Evolutionary conservation across 2,329 filamentous ascomycete species (phyloP).

Genomic region (Aureobasidium sp.): DNA sequence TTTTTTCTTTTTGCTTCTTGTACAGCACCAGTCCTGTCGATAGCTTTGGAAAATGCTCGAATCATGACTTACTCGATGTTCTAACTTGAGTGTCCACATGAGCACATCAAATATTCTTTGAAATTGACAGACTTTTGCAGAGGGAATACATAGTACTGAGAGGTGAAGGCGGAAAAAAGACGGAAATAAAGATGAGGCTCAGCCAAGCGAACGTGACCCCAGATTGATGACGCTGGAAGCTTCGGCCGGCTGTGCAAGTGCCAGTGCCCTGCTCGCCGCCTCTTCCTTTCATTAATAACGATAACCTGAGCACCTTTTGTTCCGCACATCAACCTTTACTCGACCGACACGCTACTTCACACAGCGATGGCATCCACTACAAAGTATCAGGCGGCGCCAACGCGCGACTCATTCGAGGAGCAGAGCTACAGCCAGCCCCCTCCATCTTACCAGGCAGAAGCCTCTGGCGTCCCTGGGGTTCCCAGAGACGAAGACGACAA

Average conservation of each 20-base stretch:
- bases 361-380: constrained; percentile 61
- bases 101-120: too few relatives aligned
- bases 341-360: neutral
- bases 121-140: too few relatives aligned
- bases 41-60: too few relatives aligned
- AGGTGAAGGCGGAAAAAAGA: neutral
- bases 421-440: constrained; percentile 65
- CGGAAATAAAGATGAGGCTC: neutral
- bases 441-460: constrained; percentile 66
- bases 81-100: too few relatives aligned
- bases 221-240: constrained; percentile 10
- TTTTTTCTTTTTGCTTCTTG: too few relatives aligned
- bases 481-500: constrained; percentile 74
- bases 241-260: constrained; percentile 1
- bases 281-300: neutral
- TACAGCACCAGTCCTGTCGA: too few relatives aligned
- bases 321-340: neutral
- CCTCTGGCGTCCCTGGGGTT: constrained; percentile 54
- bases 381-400: constrained; percentile 76
- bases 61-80: too few relatives aligned
- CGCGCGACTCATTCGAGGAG: constrained; percentile 79
- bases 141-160: too few relatives aligned
- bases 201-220: constrained; percentile 1
- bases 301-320: constrained; percentile 3
- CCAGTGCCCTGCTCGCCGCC: neutral